Conservation (phyloP, 148 eudicot species). For the Salicornia ramosissima region DNA sequence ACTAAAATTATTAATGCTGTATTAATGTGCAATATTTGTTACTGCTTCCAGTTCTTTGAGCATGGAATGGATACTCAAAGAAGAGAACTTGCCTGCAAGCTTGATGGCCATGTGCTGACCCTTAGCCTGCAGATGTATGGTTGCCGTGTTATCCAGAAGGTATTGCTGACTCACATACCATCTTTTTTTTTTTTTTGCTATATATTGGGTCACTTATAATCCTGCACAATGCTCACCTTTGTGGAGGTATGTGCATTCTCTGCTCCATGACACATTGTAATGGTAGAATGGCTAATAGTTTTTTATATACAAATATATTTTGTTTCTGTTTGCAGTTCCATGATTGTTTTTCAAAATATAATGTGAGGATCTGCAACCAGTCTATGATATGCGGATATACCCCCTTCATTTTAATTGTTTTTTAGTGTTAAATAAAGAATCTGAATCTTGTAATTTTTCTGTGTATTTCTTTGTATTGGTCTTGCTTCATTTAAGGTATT, state of each 20-base stretch:
- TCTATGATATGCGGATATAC: background rate
- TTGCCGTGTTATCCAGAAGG: conserved; percentile 99
- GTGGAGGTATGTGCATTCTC: background rate
- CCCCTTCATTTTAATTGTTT: background rate
- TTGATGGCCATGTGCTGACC: conserved; percentile 74
- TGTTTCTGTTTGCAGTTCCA: background rate
- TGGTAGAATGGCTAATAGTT: too few species aligned
- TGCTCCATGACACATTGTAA: too few species aligned
- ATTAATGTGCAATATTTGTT: conserved; percentile 8
- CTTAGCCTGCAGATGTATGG: conserved; percentile 99
- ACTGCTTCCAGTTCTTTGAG: conserved; percentile 75
- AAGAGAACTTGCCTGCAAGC: conserved; percentile 84
- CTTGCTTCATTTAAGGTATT: too few species aligned
- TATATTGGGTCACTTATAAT: too few species aligned
- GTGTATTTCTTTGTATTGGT: too few species aligned
- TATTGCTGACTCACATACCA: conserved; percentile 17
- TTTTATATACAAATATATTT: too few species aligned
- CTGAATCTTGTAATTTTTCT: too few species aligned
- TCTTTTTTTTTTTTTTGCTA: too few species aligned
- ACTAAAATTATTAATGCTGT: background rate
- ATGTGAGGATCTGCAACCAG: background rate
- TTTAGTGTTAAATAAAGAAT: too few species aligned
- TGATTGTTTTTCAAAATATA: conserved; percentile 1
- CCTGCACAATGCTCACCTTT: background rate
- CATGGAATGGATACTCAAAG: conserved; percentile 84